These are phyloP conservation scores for Rhodotorula sp. DNA, from an alignment of 1,284 basidiomycete species.

Conservation along the genomic window DNA sequence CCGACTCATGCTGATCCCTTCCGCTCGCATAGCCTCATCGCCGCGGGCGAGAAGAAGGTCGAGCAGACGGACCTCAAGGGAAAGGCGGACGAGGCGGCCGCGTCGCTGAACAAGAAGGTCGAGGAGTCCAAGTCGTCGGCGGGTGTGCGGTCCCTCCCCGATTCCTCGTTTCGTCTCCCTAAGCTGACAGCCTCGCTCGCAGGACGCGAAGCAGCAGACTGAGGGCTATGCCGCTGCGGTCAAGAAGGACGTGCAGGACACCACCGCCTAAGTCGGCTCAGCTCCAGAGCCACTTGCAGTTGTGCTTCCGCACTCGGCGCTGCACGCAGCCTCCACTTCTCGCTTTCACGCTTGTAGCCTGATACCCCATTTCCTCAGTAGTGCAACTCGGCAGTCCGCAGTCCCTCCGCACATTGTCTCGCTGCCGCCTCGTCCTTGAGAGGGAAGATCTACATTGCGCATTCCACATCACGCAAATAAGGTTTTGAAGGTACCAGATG, in stretches of 20 bases:
- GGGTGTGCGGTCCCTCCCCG: neutral
- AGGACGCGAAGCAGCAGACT: slow-evolving; percentile 7
- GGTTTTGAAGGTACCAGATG: too few species aligned
- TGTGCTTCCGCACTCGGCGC: neutral
- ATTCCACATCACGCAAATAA: too few species aligned
- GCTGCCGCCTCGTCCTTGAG: too few species aligned
- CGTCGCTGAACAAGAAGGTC: slow-evolving; percentile 17
- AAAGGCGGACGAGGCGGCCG: slow-evolving; percentile 16
- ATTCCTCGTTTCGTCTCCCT: neutral
- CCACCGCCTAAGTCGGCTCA: neutral
- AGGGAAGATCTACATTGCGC: too few species aligned
- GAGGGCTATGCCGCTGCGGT: slow-evolving; percentile 1
- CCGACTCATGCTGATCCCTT: too few species aligned
- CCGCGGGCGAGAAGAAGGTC: slow-evolving; percentile 34
- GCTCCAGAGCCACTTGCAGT: neutral
- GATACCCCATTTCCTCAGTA: slow-evolving; percentile 11
- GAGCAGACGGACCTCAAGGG: slow-evolving; percentile 28
- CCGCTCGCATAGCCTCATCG: neutral
- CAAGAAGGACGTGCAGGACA: slow-evolving; percentile 3
- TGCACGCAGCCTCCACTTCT: neutral
- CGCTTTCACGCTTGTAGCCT: neutral
- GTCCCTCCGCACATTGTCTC: neutral
- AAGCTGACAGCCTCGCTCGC: neutral
- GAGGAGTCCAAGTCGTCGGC: slow-evolving; percentile 3
- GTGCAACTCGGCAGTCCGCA: neutral